These are phyloP conservation scores for Pseudevernia furfuracea DNA, from an alignment of 495 filamentous ascomycete species.

Conservation along the genomic window DNA sequence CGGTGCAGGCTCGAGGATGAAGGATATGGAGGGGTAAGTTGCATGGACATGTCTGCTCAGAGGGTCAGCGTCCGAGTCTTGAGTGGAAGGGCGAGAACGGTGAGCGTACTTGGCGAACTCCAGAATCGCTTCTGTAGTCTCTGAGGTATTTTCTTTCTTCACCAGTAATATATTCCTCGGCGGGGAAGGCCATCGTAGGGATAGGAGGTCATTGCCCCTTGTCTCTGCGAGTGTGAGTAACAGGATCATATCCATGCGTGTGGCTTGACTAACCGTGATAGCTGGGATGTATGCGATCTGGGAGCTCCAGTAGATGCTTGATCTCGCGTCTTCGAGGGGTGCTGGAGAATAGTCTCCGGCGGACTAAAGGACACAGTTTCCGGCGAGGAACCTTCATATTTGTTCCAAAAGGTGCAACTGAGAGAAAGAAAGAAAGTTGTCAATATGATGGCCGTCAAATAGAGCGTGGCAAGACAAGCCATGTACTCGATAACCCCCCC, in stretches of 20 bases:
- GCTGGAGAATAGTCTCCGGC: slow-evolving; percentile 35
- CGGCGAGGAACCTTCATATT: slow-evolving; percentile 18
- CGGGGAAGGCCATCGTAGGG: slow-evolving; percentile 79
- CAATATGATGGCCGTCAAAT: too few species aligned
- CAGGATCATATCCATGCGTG: too few species aligned
- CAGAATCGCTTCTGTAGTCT: slow-evolving; percentile 63
- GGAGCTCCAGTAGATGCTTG: slow-evolving; percentile 37
- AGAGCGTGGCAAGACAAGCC: too few species aligned
- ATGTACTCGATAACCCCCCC: too few species aligned
- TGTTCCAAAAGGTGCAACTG: not conserved
- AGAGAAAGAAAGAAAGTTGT: not conserved
- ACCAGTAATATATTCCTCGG: slow-evolving; percentile 86
- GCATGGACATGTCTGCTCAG: slow-evolving; percentile 57
- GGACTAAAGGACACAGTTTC: slow-evolving; percentile 1
- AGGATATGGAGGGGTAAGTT: slow-evolving; percentile 70
- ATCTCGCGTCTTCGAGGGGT: slow-evolving; percentile 36
- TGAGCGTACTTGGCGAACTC: slow-evolving; percentile 61
- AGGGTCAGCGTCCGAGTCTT: slow-evolving; percentile 8
- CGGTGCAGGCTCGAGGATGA: slow-evolving; percentile 74
- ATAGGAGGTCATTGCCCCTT: slow-evolving; percentile 55
- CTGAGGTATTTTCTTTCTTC: slow-evolving; percentile 69
- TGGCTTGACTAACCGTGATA: slow-evolving; percentile 45
- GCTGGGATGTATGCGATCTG: slow-evolving; percentile 38
- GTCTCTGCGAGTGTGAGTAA: slow-evolving; percentile 41
- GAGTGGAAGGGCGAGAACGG: not conserved